These are phyloP conservation scores for Solanum etuberosum DNA, from an alignment of 257 asterid species.

Conservation along the genomic window DNA sequence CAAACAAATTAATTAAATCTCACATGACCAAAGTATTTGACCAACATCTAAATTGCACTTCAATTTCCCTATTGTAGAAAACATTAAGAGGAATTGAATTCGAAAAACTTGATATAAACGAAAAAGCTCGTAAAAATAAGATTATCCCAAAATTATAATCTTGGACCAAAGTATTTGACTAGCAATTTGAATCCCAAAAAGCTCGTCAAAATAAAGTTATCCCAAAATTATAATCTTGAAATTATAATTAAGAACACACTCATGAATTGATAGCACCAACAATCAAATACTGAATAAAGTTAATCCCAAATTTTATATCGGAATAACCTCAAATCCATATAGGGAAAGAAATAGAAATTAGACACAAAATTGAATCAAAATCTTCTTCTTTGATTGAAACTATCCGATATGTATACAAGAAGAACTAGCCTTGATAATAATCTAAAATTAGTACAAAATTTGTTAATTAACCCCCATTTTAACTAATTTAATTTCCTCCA, in stretches of 20 bases:
- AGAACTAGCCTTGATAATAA: neutral
- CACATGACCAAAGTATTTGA: neutral
- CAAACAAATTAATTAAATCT: neutral
- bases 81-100: neutral
- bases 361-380: neutral
- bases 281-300: neutral
- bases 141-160: too few species aligned
- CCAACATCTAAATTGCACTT: neutral
- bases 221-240: neutral
- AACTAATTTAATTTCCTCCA: conserved; percentile 8
- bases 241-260: neutral
- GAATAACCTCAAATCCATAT: neutral
- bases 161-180: neutral
- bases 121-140: too few species aligned
- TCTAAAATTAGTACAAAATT: conserved; percentile 24
- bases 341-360: neutral
- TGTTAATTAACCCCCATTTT: neutral
- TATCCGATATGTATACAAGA: conserved; percentile 9
- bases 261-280: too few species aligned
- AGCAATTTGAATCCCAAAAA: neutral
- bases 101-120: neutral
- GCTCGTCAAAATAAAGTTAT: neutral
- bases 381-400: neutral
- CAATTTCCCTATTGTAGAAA: neutral
- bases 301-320: neutral